Base-by-base conservation (phyloP, 306 rosid genomes). In the Inga laurina region DNA sequence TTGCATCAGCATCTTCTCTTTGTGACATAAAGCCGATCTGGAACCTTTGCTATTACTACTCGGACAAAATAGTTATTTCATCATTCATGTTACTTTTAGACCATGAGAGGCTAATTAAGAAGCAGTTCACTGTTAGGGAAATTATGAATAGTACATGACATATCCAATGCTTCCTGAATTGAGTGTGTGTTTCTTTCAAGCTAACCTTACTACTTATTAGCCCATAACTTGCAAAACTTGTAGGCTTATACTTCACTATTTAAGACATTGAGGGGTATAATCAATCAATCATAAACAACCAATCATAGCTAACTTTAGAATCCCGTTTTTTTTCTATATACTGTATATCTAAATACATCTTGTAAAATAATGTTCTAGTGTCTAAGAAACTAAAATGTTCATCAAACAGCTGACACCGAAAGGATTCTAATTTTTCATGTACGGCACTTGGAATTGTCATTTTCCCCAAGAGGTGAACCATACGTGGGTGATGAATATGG, bases 1-100 rank as follows among this genome's bases (percentile, higher is more conserved):
- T 62, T 77, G 65, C 67, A 64, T 81, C 52, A 51, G 13, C 83
- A 30, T 84, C 65, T 37, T 69, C 13, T 39, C 30, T 69, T 32
- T 39, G 7, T 69, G 30, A 43, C 44, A 14, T 34, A 5, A 65
- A 70, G 18, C 18, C 4, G 52, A 70, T 10, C 74, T 70, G 24
- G 16, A 41, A 11, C 41, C 49, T 70, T 10, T n/a, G 51, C 49
- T 21, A 10, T 21, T n/a, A 4, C 10, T 57, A 30, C 21, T 65
- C 43, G 15, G 21, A 64, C 11, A 34, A 32, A 65, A 32, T 64
- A 64, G 13, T 68, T 37, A 7, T 68, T 16, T 18, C 49, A 15
- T 52, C 21, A 39, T 41, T 19, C 30, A 18, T 71, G 32, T 43
- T 12, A 10, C 15, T 12, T n/a, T 7, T 11, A 4, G 10, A 2